Evolutionary conservation across 768 basidiomycete species (phyloP).

Genomic region (Psilocybe sp.): DNA sequence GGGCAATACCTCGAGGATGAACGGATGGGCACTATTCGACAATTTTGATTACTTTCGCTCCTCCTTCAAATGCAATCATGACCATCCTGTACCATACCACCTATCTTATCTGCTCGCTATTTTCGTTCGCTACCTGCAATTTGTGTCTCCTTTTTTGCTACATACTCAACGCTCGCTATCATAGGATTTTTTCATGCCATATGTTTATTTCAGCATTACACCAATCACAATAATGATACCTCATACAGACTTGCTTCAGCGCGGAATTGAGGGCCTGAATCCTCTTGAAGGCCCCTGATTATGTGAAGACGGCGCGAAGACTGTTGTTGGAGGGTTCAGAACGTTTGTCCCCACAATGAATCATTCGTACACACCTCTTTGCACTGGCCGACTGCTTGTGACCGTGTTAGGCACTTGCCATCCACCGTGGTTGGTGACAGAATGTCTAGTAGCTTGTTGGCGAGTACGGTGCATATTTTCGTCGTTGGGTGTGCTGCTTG

Average conservation of each 20-base stretch:
- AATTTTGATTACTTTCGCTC: slow-evolving; percentile 16
- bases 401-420: slow-evolving; percentile 19
- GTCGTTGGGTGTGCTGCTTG: slow-evolving; percentile 62
- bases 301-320: slow-evolving; percentile 36
- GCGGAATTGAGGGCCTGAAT: slow-evolving; percentile 41
- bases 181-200: slow-evolving; percentile 1
- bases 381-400: slow-evolving; percentile 16
- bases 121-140: neutral
- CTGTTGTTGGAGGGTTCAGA: slow-evolving; percentile 21
- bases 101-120: too few relatives aligned
- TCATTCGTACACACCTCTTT: slow-evolving; percentile 19
- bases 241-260: slow-evolving; percentile 3
- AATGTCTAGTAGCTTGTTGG: slow-evolving; percentile 15
- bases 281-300: slow-evolving; percentile 35
- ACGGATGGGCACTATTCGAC: slow-evolving; percentile 63
- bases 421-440: slow-evolving; percentile 11
- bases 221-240: too few relatives aligned
- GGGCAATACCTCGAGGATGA: slow-evolving; percentile 85
- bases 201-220: neutral
- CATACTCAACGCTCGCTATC: neutral
- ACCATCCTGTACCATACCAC: too few relatives aligned
- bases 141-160: slow-evolving; percentile 1
- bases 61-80: slow-evolving; percentile 3
- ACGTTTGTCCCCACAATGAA: neutral
- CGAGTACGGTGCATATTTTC: slow-evolving; percentile 54